Evolutionary conservation across 352 stramenopile genomes (phyloP).

Genomic region (Pythium volutum): DNA sequence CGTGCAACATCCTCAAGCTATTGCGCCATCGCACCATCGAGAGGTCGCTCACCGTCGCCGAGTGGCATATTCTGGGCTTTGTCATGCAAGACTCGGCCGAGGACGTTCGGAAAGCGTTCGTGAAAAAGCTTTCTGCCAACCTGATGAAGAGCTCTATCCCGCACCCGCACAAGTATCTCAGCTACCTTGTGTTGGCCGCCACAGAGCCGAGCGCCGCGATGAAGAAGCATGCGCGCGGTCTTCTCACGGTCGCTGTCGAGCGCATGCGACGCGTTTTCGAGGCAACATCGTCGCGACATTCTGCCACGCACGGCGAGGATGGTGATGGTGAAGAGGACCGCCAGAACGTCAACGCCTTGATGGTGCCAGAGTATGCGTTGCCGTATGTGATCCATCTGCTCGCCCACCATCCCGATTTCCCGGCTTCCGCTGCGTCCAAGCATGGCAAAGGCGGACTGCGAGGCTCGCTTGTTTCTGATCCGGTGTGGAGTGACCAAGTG

Average conservation of each 20-base stretch:
- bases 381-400: constrained; percentile 83
- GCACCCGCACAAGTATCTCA: constrained; percentile 80
- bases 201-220: constrained; percentile 44
- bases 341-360: constrained; percentile 42
- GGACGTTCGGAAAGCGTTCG: constrained; percentile 63
- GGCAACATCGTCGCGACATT: constrained; percentile 29
- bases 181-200: constrained; percentile 64
- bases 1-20: constrained; percentile 61
- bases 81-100: constrained; percentile 72
- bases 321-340: constrained; percentile 25
- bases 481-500: constrained; percentile 53
- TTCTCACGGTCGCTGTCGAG: constrained; percentile 58
- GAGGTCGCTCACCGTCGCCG: constrained; percentile 37
- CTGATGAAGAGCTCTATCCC: constrained; percentile 60
- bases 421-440: constrained; percentile 32
- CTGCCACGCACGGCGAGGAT: constrained; percentile 11
- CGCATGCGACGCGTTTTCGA: constrained; percentile 81
- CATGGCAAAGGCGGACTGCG: constrained; percentile 24
- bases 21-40: constrained; percentile 59
- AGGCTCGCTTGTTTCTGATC: constrained; percentile 33
- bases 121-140: constrained; percentile 73
- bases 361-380: constrained; percentile 81
- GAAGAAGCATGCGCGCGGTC: constrained; percentile 50
- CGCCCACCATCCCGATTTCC: constrained; percentile 73
- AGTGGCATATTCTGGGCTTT: constrained; percentile 82